Evolutionary conservation across 1,139 yeast genomes (phyloP), one percentile per base, ranked within the genome.

Genomic region (Scheffersomyces insectosa): DNA sequence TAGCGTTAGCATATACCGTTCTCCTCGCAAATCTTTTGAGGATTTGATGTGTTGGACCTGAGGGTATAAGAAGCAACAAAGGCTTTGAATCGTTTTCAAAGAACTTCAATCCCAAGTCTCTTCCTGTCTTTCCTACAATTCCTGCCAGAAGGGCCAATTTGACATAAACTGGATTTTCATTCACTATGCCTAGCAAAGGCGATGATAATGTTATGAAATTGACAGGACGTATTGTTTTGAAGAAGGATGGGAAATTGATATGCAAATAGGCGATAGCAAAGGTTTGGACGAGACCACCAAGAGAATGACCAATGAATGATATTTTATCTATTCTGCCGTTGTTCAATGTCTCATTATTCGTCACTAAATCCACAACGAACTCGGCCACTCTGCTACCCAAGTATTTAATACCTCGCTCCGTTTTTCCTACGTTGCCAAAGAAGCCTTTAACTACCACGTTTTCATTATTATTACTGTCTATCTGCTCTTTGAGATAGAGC

Each of bases 51-150:
- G 95, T 83, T 0, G 95, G 89, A 1, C 95, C 95, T 0, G 89
- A 78, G 0, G 98, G 96, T 28, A 93, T 66, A 13, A 87, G 62
- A 39, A 84, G 75, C 20, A 93, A 70, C 39, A 93, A 63, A 0
- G 99, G 98, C 46, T 73, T 77, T 1, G 65, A 52, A 33, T 59
- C 59, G 40, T 60, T 59, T 43, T 72, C 78, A 6, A 66, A 44
- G 42, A 55, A 65, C 42, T 70, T 66, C 40, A 95, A 71, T 0
- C 96, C 95, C 48, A 93, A 66, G 58, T 93, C 99, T 55, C 88
- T 93, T 0, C 99, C 99, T 0, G 98, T 86, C 55, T 83, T 85
- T 0, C 99, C 99, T 3, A 89, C 93, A 39, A 91, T 76, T 0
- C 99, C 99, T 34, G 90, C 84, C 62, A 85, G 87, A 14, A 93